Conservation (phyloP, 768 basidiomycete species). For the Phylloporus scabripes region DNA sequence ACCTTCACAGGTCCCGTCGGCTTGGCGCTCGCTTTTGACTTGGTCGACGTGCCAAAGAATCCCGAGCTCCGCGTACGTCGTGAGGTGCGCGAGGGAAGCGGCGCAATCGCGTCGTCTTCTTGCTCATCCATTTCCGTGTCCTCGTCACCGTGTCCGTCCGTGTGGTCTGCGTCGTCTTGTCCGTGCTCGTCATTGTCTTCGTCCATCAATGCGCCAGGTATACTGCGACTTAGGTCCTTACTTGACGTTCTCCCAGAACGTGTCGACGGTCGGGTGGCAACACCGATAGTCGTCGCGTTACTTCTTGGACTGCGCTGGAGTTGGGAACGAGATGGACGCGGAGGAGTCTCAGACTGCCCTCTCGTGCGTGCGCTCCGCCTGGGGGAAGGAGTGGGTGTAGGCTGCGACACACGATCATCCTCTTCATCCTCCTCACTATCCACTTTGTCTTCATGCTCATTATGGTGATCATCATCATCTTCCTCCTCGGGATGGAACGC, state of each 20-base stretch:
- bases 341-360: slow-evolving; percentile 10
- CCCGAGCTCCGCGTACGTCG: slow-evolving; percentile 19
- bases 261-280: not conserved
- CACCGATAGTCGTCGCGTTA: no score
- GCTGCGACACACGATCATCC: slow-evolving; percentile 2
- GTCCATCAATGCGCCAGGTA: slow-evolving; percentile 42
- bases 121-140: slow-evolving; percentile 25
- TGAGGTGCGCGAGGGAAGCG: slow-evolving; percentile 26
- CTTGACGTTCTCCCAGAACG: slow-evolving; percentile 7
- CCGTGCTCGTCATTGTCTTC: slow-evolving; percentile 30
- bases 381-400: slow-evolving; percentile 11
- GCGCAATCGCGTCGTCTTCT: slow-evolving; percentile 31
- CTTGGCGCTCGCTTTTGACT: slow-evolving; percentile 9
- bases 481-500: slow-evolving; percentile 44
- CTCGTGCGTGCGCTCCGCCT: slow-evolving; percentile 11
- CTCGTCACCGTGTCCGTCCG: slow-evolving; percentile 16
- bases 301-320: slow-evolving; percentile 8
- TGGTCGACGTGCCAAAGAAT: slow-evolving; percentile 6
- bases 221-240: slow-evolving; percentile 24
- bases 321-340: slow-evolving; percentile 10
- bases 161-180: slow-evolving; percentile 22
- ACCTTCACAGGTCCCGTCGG: not conserved
- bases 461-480: slow-evolving; percentile 19
- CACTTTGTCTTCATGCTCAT: slow-evolving; percentile 12
- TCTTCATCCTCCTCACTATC: slow-evolving; percentile 21